A percentile compares a stretch with the other conserved stretches of the same genome.
phyloP scores from a whole-genome alignment of 2,329 filamentous ascomycete genomes.

The Paraphoma chrysanthemicola region DNA sequence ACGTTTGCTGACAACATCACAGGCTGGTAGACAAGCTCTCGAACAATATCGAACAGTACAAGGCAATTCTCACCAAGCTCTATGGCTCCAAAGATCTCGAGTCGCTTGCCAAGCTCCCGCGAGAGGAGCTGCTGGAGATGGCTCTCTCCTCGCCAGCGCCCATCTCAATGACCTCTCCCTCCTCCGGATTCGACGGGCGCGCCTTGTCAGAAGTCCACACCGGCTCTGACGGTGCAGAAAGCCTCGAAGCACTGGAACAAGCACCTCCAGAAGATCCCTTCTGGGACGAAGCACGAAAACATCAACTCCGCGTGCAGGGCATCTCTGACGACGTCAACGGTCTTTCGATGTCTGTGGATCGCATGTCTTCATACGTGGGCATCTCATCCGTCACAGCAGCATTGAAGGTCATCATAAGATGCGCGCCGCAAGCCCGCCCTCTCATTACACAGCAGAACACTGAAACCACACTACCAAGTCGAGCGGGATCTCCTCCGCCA shows the following conservation, averaged over 20 bases:
- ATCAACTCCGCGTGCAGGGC: conserved; percentile 51
- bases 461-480: conserved; percentile 45
- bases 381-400: conserved; percentile 79
- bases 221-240: conserved; percentile 58
- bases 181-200: conserved; percentile 34
- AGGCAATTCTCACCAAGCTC: conserved; percentile 50
- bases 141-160: conserved; percentile 52
- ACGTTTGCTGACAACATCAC: conserved; percentile 56
- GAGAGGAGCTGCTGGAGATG: conserved; percentile 55
- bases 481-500: conserved; percentile 45
- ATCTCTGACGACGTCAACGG: conserved; percentile 76
- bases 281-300: conserved; percentile 68
- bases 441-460: conserved; percentile 55
- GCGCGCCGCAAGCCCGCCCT: conserved; percentile 59
- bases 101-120: conserved; percentile 46
- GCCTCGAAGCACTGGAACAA: conserved; percentile 69
- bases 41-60: conserved; percentile 57
- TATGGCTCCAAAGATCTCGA: conserved; percentile 53
- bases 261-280: conserved; percentile 70
- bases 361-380: conserved; percentile 71
- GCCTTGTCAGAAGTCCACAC: conserved; percentile 47
- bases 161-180: conserved; percentile 38
- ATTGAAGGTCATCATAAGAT: conserved; percentile 70
- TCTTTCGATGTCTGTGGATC: conserved; percentile 67
- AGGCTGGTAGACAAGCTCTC: conserved; percentile 64